These are phyloP conservation scores for Pseudogymnoascus sp. DNA, from an alignment of 2,329 filamentous ascomycete species.

Conservation along the genomic window DNA sequence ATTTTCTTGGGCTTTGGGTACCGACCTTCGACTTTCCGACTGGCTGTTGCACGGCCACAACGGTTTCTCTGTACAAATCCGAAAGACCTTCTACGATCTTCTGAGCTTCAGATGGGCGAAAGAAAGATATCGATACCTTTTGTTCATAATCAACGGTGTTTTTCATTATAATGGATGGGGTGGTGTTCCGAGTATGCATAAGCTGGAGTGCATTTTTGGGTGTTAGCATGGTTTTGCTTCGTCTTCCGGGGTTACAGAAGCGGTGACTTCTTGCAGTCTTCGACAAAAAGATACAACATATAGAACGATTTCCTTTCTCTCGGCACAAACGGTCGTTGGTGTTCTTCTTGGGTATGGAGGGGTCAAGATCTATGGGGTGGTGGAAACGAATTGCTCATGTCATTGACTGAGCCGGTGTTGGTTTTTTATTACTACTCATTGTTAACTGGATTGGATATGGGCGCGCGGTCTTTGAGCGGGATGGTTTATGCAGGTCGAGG, in stretches of 20 bases:
- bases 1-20: conserved; percentile 25
- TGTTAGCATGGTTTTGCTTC: conserved; percentile 27
- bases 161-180: conserved; percentile 21
- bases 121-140: conserved; percentile 28
- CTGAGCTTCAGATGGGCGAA: conserved; percentile 26
- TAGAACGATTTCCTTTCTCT: conserved; percentile 28
- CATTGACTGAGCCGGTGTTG: conserved; percentile 20
- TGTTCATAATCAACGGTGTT: conserved; percentile 24
- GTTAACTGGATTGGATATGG: background rate
- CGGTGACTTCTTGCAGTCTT: conserved; percentile 27
- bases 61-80: conserved; percentile 29
- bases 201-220: conserved; percentile 20
- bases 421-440: conserved; percentile 10
- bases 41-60: conserved; percentile 23
- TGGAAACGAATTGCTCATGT: conserved; percentile 15
- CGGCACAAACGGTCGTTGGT: conserved; percentile 16
- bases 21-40: conserved; percentile 12
- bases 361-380: conserved; percentile 19
- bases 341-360: conserved; percentile 23
- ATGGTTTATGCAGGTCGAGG: background rate
- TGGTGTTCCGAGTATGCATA: conserved; percentile 15
- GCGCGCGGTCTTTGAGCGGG: background rate
- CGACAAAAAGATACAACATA: conserved; percentile 26
- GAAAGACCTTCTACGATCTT: conserved; percentile 21
- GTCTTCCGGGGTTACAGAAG: conserved; percentile 24